These are phyloP conservation scores for Suillus clintonianus DNA, from an alignment of 768 basidiomycete species.

Conservation along the genomic window DNA sequence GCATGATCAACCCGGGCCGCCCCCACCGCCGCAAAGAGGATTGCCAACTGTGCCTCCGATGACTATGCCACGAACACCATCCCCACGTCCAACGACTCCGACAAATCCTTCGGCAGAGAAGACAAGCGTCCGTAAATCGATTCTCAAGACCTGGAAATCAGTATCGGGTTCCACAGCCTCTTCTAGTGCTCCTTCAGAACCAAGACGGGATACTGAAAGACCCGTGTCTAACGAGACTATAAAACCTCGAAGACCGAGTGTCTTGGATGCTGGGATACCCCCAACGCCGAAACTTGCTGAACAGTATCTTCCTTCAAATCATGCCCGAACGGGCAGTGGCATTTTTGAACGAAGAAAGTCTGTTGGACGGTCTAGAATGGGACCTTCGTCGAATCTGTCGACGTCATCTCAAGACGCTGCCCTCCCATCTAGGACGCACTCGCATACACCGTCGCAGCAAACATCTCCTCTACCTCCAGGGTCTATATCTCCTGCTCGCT, in stretches of 20 bases:
- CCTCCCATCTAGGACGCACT: constrained; percentile 5
- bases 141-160: constrained; percentile 66
- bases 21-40: constrained; percentile 25
- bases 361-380: constrained; percentile 19
- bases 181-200: constrained; percentile 35
- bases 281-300: constrained; percentile 65
- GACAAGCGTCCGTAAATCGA: constrained; percentile 61
- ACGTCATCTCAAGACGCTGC: constrained; percentile 34
- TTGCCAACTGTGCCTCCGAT: constrained; percentile 27
- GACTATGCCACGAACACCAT: constrained; percentile 22
- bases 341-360: constrained; percentile 29
- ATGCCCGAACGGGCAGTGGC: constrained; percentile 32
- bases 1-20: constrained; percentile 26
- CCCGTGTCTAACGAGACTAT: constrained; percentile 34
- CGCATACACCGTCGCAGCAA: constrained; percentile 9
- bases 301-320: constrained; percentile 41
- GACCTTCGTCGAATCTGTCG: constrained; percentile 19
- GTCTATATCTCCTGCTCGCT: constrained; percentile 31
- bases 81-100: constrained; percentile 8
- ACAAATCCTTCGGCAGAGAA: constrained; percentile 46
- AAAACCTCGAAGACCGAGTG: constrained; percentile 48
- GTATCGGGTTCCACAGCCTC: constrained; percentile 35
- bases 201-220: constrained; percentile 42
- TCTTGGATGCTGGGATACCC: constrained; percentile 50
- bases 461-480: constrained; percentile 14